Evolutionary conservation across 148 eudicot species (phyloP), one percentile per base, ranked within the genome.

Genomic region (Rhododendron williamsianum): DNA sequence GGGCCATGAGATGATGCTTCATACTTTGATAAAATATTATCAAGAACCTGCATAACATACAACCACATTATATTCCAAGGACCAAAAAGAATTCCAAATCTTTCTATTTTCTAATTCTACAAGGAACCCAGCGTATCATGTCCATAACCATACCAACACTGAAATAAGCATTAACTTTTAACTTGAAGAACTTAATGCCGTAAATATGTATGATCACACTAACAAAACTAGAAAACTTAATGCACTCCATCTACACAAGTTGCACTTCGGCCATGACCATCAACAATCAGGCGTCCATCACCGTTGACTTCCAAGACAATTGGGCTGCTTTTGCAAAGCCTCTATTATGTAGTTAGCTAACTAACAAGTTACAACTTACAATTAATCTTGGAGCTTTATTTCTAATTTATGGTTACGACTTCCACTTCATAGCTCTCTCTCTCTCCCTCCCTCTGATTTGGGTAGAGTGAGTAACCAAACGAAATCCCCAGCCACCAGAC

Each of bases 1-100:
- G 99, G 99, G 81, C 99, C 99, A 88, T 93, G 93, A 86, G 91
- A 92, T 82, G 96, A 88, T 67, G 92, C 87, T 82, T 95, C 98
- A 90, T 92, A 97, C 78, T 95, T 94, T 35, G 93, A 67, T 38
- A 92, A 67, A 46, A 95, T 93, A 67, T 90, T 88, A 87, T 95
- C 99, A 86, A 96, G 93, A 78, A 95, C 91, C 99, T 96, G 94
- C 78, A 84, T 18, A 63, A 84, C 15, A 38, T 9, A 78, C 45
- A 69, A 58, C 51, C 76, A 67, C 9, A 78, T 58, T 46, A 46
- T 3, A 78, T 79, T 33, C 25, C 36, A 71, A 16, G 48, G 84
- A 79, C 74, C 27, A 77, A 58, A 43, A 71, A 21, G 41, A 69
- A 73, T 73, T 43, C 35, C 80, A 73, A 73, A 73, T 27, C 79